Base-by-base conservation (phyloP, 2,329 filamentous ascomycete genomes). In the Ophiostoma perfectum region DNA sequence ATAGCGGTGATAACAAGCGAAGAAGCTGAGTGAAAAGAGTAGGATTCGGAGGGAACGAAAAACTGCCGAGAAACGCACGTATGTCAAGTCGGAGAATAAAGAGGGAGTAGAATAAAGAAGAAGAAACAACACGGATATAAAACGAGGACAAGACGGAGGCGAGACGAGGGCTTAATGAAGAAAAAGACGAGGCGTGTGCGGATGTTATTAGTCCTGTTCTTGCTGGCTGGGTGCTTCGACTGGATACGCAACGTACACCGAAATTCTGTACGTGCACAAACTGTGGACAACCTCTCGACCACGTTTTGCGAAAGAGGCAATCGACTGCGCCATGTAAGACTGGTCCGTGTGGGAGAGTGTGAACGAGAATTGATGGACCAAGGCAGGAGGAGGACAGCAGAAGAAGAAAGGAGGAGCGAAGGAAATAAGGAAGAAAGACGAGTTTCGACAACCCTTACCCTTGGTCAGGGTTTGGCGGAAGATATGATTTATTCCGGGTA, bases 241-340 rank as follows among this genome's bases (percentile, higher is more conserved):
- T 27, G 27, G 49, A 55, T 18, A 9, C 7, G 8, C 7, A 55
- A 9, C 4, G n/a, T 27, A 14, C 6, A 55, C n/a, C 42, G 9
- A 12, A 12, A 45, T 45, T 45, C 9, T 3, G 7, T 12, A 45
- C 14, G 42, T 45, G 42, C 42, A 45, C 42, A 45, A 12, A 45
- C 8, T 45, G 9, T 11, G 4, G 42, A 12, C 9, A 55, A 27
- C 9, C 11, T 55, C n/a, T 41, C n/a, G 16, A 63, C 38, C 38
- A 11, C 60, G 60, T 39, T n/a, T 63, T 52, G 18, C 60, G 18
- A 63, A 63, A 41, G 60, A 41, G 60, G 38, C 36, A 63, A 42
- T 38, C 38, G 60, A 63, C 60, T 63, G 60, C 39, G 60, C 39
- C 60, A 39, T 63, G 38, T 63, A 27, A 63, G 60, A 63, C 38